Base-by-base conservation (phyloP, 2,329 filamentous ascomycete genomes). In the Exophiala spinifera region DNA sequence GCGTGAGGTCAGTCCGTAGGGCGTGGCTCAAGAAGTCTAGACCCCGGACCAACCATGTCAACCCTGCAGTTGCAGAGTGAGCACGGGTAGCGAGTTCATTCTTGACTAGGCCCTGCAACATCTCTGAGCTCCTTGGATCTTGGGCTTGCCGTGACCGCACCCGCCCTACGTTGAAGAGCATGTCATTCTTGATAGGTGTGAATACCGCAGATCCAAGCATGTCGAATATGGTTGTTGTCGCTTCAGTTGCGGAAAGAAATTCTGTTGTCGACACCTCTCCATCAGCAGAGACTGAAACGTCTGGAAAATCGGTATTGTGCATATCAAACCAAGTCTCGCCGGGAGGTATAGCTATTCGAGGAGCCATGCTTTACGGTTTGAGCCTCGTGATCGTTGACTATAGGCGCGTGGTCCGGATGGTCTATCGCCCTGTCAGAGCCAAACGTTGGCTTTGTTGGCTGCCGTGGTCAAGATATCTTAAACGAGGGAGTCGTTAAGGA, bases 101-200 rank as follows among this genome's bases (percentile, higher is more conserved):
- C 61, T 84, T 72, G 64, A 88, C 87, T 45, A 97, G 88, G 44
- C 86, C 83, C 75, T 99, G 94, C 53, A 99, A 78, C 53, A 84
- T 95, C 66, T 82, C 79, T 14, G 89, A 95, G 61, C 91, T 85
- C 51, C 78, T 77, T 25, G 91, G 89, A 53, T 88, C 84, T 53
- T 85, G 88, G 51, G 86, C 79, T 70, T 92, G 87, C 64, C 91
- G 84, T 49, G 91, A 85, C 62, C 89, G 85, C 72, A 97, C 80
- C 88, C 97, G 97, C 90, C 91, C 91, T 76, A 97, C 82, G 76
- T 99, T 99, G 70, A 89, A 89, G 43, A 83, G 72, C 77, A 99
- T 88, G 74, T 99, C 94, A 63, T 75, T 87, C 82, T 96, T 96
- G 70, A 97, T 92, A 23, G 89, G 88, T 53, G 80, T 84, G 76